These are phyloP conservation scores for Rhodotorula paludigena DNA, from an alignment of 768 basidiomycete genomes.

Conservation along the genomic window DNA sequence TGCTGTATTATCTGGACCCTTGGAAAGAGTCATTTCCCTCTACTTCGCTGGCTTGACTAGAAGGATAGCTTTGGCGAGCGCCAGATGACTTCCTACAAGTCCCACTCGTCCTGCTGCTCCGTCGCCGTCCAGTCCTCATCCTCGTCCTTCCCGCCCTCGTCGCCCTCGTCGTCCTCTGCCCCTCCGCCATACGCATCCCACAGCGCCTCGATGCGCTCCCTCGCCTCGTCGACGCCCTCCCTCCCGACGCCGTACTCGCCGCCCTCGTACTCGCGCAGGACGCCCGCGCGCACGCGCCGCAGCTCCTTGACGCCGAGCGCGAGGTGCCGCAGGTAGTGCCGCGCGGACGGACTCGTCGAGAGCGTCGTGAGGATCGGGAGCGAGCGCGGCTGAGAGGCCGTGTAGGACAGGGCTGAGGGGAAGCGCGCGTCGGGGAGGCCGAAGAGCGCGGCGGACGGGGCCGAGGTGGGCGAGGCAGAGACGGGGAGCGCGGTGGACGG, in stretches of 20 bases:
- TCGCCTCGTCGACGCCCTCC: slow-evolving; percentile 24
- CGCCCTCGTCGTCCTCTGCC: slow-evolving; percentile 1
- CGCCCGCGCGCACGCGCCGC: background rate
- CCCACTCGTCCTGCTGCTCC: slow-evolving; percentile 25
- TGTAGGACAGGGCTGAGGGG: slow-evolving; percentile 9
- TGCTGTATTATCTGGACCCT: too few species aligned
- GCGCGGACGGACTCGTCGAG: slow-evolving; percentile 10
- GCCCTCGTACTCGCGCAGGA: slow-evolving; percentile 27
- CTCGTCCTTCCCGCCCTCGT: slow-evolving; percentile 17
- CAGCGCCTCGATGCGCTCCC: slow-evolving; percentile 28
- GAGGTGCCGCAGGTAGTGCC: background rate
- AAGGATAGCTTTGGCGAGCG: too few species aligned
- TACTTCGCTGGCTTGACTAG: too few species aligned
- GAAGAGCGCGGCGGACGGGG: slow-evolving; percentile 19
- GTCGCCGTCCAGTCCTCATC: slow-evolving; percentile 3
- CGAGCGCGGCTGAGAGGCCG: slow-evolving; percentile 6
- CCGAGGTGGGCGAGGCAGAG: background rate
- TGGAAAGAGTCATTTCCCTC: too few species aligned
- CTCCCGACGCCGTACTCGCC: slow-evolving; percentile 27
- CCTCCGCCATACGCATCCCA: slow-evolving; percentile 13
- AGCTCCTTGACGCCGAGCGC: slow-evolving; percentile 15
- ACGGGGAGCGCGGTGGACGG: slow-evolving; percentile 12
- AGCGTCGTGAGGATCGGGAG: slow-evolving; percentile 34
- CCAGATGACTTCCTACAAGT: too few species aligned
- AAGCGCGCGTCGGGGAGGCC: slow-evolving; percentile 24